Evolutionary conservation across 768 basidiomycete genomes (phyloP).

Genomic region (Leccinum obscurum): DNA sequence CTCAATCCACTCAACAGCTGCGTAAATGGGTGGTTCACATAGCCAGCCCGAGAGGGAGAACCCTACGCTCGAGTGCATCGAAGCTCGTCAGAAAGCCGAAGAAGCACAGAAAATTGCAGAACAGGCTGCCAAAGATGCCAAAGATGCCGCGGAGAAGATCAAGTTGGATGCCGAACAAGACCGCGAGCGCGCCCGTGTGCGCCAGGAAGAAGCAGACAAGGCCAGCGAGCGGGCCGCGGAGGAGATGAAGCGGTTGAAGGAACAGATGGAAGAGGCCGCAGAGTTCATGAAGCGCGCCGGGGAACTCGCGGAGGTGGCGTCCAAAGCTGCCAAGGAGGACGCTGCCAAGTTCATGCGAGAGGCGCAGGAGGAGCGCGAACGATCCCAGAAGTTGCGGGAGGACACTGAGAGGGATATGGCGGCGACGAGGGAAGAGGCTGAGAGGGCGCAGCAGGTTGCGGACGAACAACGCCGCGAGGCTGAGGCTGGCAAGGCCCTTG

Average conservation of each 20-base stretch:
- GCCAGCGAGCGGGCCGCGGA: not conserved
- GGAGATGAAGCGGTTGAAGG: not conserved
- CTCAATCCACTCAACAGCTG: not conserved
- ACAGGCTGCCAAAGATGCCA: not conserved
- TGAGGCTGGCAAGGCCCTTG: too few species aligned
- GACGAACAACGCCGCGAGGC: too few species aligned
- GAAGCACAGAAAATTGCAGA: not conserved
- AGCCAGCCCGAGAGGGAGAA: not conserved
- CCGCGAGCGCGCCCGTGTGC: not conserved
- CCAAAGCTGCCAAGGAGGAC: conserved; percentile 10
- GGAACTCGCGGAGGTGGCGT: conserved; percentile 6
- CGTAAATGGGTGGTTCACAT: conserved; percentile 15
- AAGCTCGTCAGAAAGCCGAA: not conserved
- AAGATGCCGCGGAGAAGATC: not conserved
- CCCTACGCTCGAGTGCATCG: not conserved
- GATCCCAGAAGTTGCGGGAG: too few species aligned
- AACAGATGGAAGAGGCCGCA: conserved; percentile 11
- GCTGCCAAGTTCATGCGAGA: too few species aligned
- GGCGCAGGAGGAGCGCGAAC: too few species aligned
- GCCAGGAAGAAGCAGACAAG: not conserved
- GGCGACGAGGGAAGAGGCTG: too few species aligned
- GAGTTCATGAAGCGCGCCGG: not conserved
- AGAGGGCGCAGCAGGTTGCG: too few species aligned
- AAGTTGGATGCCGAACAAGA: not conserved
- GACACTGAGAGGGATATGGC: too few species aligned